These are phyloP conservation scores for Lepidium sativum DNA, from an alignment of 345 rosid genomes.

Conservation along the genomic window DNA sequence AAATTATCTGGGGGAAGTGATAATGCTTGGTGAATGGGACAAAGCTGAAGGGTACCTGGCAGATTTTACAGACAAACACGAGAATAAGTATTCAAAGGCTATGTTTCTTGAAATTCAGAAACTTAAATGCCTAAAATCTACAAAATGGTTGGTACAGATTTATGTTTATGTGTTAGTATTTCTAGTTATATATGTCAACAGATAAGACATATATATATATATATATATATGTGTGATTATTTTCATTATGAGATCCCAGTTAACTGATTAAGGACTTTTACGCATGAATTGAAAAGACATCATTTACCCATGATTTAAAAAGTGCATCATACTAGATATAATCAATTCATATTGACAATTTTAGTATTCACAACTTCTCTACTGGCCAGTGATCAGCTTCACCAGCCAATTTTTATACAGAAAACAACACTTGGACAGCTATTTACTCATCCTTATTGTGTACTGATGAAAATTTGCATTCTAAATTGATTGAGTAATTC, in stretches of 20 bases:
- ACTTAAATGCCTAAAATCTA: slow-evolving; percentile 49
- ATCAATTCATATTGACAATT: neutral
- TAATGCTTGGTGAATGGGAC: slow-evolving; percentile 42
- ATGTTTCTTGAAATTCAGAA: slow-evolving; percentile 60
- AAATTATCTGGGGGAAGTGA: slow-evolving; percentile 41
- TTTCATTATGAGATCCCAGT: neutral
- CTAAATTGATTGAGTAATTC: neutral
- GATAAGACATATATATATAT: neutral
- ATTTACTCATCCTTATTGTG: neutral
- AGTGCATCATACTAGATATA: neutral
- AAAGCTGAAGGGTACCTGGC: slow-evolving; percentile 60
- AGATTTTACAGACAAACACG: slow-evolving; percentile 43
- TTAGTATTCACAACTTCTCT: neutral
- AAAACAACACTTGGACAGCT: neutral
- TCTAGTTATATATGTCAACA: neutral
- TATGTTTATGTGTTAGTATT: neutral
- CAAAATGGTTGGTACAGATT: slow-evolving; percentile 23
- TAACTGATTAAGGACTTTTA: neutral
- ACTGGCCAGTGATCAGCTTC: neutral
- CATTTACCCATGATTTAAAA: neutral
- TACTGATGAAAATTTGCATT: neutral
- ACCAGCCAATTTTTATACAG: neutral
- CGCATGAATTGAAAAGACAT: neutral
- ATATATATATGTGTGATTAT: neutral
- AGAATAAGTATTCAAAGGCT: slow-evolving; percentile 47